Evolutionary conservation across 768 basidiomycete genomes (phyloP).

Genomic region (Tricholoma flavovirens): DNA sequence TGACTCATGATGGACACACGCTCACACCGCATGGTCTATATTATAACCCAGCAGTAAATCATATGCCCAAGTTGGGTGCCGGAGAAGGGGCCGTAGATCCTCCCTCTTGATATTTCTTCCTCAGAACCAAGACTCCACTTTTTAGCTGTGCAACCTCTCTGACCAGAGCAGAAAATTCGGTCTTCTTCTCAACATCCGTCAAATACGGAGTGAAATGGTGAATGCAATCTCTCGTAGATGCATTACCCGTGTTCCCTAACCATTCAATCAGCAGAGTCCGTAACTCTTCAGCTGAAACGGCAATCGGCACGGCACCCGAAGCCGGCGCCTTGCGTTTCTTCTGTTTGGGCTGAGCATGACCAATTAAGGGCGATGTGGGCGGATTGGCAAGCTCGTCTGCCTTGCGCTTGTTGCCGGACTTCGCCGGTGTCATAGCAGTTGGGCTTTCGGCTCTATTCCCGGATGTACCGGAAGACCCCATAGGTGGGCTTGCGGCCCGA

Average conservation of each 20-base stretch:
- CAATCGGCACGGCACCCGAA: constrained; percentile 25
- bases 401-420: constrained; percentile 38
- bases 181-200: constrained; percentile 63
- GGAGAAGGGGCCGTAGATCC: constrained; percentile 32
- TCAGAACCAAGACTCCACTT: constrained; percentile 56
- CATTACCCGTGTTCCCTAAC: constrained; percentile 61
- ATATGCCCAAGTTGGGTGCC: constrained; percentile 10
- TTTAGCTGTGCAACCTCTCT: constrained; percentile 74
- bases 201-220: constrained; percentile 74
- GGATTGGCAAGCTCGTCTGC: constrained; percentile 35
- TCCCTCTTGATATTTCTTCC: constrained; percentile 32
- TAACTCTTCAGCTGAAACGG: constrained; percentile 49
- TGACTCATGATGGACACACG: too few species aligned
- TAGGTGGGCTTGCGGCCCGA: constrained; percentile 40
- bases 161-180: constrained; percentile 70
- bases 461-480: constrained; percentile 17
- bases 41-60: not conserved
- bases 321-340: constrained; percentile 58
- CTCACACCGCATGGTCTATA: too few species aligned
- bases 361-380: constrained; percentile 8
- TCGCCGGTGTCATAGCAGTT: constrained; percentile 16
- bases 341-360: constrained; percentile 24
- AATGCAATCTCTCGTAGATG: constrained; percentile 76
- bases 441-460: constrained; percentile 31
- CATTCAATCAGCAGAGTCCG: constrained; percentile 70